Base-by-base conservation (phyloP, 805 yeast genomes). In the Kodamaea leandrae region DNA sequence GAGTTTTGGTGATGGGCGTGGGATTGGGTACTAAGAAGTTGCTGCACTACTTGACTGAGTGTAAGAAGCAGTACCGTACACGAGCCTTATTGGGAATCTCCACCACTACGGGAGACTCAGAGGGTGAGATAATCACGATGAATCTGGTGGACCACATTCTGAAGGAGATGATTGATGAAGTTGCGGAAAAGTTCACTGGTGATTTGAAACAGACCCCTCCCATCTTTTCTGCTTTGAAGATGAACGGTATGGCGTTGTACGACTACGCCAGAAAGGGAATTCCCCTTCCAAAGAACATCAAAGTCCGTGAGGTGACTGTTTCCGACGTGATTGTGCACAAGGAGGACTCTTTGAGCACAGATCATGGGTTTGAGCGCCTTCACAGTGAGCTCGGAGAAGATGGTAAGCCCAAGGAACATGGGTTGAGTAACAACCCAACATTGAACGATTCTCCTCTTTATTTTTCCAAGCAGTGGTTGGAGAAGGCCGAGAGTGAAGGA, bases 71-170 rank as follows among this genome's bases (percentile, higher is more conserved):
- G 2, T 93, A 93, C 60, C 86, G 82, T 43, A 81, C 96, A 7
- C 79, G 79, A 42, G 97, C 96, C 0, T 64, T 91, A 21, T 72
- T 93, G 50, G 99, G 99, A 16, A 81, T 83, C 2, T 77, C 90
- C 2, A 95, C 99, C 0, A 88, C 96, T 0, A 87, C 97, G 0
- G 96, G 96, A 13, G 99, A 93, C 57, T 73, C 82, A 0, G 96
- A 90, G 57, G 99, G 99, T 15, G 85, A 85, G 44, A 71, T 89
- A 1, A 53, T 90, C 21, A 71, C 82, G 4, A 73, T 69, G 43
- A 81, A 78, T 15, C 72, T 76, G 4, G 70, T 74, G 1, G 70
- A 65, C 6, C 89, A 82, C 52, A 62, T 88, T 33, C 75, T 79
- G 0, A 61, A 65, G 47, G 82, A 77, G 2, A 58, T 71, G 33